Conservation (phyloP, 139 green algal species). For the Pleodorina starrii region DNA sequence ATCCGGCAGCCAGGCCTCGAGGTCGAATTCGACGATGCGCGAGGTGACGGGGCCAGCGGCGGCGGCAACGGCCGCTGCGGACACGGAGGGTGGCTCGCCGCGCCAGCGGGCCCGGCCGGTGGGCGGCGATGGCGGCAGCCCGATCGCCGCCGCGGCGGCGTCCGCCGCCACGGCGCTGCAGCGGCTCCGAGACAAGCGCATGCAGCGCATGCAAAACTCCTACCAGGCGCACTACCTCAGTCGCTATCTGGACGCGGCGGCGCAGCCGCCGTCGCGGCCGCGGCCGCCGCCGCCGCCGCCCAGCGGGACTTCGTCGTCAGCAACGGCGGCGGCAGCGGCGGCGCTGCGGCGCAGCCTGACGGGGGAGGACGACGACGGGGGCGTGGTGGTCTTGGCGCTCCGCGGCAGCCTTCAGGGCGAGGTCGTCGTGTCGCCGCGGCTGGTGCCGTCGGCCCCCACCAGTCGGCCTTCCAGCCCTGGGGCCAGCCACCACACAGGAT, state of each 20-base stretch:
- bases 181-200: slow-evolving; percentile 20
- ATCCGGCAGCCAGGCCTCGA: background rate
- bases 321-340: background rate
- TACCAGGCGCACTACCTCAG: too few species aligned
- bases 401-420: slow-evolving; percentile 9
- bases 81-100: too few species aligned
- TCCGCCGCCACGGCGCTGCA: slow-evolving; percentile 1
- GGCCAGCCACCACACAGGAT: too few species aligned
- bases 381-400: background rate
- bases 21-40: too few species aligned
- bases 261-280: background rate
- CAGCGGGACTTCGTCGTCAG: background rate
- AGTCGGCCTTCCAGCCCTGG: too few species aligned
- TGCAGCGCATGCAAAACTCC: background rate
- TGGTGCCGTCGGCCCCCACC: background rate
- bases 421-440: background rate
- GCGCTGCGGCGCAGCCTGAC: background rate
- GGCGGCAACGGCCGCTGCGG: background rate
- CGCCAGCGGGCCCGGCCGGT: too few species aligned
- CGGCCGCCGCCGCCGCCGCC: too few species aligned
- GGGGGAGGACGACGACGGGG: background rate
- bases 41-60: background rate
- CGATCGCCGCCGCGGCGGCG: background rate
- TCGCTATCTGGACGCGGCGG: too few species aligned
- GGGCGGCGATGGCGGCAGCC: background rate